phyloP scores from a whole-genome alignment of 2,329 filamentous ascomycete species.

The Claviceps pazoutovae region DNA sequence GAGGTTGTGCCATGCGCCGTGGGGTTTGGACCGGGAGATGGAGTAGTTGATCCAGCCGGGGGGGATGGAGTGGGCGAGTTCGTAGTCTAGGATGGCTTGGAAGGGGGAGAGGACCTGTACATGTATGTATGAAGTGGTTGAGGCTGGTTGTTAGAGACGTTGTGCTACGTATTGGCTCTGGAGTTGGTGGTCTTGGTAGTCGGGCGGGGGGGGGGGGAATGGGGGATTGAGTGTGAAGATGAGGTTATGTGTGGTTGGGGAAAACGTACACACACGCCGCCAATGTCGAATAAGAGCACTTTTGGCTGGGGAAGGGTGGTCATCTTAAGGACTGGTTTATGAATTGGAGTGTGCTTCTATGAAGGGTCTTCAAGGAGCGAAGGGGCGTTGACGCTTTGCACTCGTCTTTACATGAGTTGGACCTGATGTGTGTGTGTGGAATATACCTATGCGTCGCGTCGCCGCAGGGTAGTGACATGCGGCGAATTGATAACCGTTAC shows the following conservation, averaged over 20 bases:
- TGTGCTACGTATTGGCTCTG: not conserved
- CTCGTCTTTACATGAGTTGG: too few species aligned
- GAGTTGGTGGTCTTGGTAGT: too few species aligned
- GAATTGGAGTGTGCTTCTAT: constrained; percentile 10
- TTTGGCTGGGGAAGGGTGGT: constrained; percentile 41
- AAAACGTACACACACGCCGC: constrained; percentile 79
- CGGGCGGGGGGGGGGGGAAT: too few species aligned
- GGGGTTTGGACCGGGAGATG: constrained; percentile 63
- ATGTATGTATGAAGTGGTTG: not conserved
- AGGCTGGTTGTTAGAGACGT: not conserved
- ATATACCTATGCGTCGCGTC: too few species aligned
- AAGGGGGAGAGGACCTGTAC: constrained; percentile 72
- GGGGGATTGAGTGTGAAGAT: not conserved
- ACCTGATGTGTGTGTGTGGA: too few species aligned
- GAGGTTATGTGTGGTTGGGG: not conserved
- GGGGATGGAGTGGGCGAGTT: constrained; percentile 61
- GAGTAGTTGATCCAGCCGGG: constrained; percentile 84
- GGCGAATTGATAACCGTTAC: too few species aligned
- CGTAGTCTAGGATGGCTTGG: constrained; percentile 85
- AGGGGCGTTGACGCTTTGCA: too few species aligned
- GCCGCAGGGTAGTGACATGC: too few species aligned
- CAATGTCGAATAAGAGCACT: constrained; percentile 84
- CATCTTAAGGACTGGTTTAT: constrained; percentile 23
- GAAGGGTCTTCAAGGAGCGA: not conserved
- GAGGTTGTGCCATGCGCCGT: constrained; percentile 76